Percentiles rank a stretch among this genome's conserved stretches.
phyloP scores from a whole-genome alignment of 2,329 filamentous ascomycete genomes.

The Clonostachys byssicola region DNA sequence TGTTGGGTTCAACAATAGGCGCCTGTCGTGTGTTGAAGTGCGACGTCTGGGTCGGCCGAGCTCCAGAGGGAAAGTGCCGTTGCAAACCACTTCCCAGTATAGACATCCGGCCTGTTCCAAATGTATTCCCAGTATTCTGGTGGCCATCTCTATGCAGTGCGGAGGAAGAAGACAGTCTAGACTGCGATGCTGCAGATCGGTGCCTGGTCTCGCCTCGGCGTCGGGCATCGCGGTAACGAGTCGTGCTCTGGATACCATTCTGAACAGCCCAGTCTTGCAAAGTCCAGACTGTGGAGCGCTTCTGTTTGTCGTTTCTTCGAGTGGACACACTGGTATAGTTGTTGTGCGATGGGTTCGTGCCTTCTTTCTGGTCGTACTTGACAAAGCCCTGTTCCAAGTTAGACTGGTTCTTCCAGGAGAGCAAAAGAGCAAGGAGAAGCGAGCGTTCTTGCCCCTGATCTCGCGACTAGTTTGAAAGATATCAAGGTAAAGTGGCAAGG shows the following conservation, averaged over 20 bases:
- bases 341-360: background rate
- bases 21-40: too few relatives aligned
- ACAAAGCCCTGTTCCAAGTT: constrained; percentile 27
- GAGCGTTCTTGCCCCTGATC: background rate
- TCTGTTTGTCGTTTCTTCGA: constrained; percentile 29
- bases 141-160: too few relatives aligned
- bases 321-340: background rate
- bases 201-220: too few relatives aligned
- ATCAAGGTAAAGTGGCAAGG: background rate
- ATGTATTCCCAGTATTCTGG: too few relatives aligned
- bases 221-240: constrained; percentile 56
- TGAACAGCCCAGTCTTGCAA: constrained; percentile 65
- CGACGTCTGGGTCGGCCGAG: too few relatives aligned
- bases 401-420: background rate
- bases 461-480: background rate
- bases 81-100: too few relatives aligned
- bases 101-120: too few relatives aligned
- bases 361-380: constrained; percentile 26
- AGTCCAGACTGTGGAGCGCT: constrained; percentile 74
- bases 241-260: constrained; percentile 80
- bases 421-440: background rate
- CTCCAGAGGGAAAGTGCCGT: too few relatives aligned
- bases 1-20: too few relatives aligned
- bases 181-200: too few relatives aligned
- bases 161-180: too few relatives aligned